Evolutionary conservation across 2,329 filamentous ascomycete genomes (phyloP).

Genomic region (Chaetomiaceae sp.): DNA sequence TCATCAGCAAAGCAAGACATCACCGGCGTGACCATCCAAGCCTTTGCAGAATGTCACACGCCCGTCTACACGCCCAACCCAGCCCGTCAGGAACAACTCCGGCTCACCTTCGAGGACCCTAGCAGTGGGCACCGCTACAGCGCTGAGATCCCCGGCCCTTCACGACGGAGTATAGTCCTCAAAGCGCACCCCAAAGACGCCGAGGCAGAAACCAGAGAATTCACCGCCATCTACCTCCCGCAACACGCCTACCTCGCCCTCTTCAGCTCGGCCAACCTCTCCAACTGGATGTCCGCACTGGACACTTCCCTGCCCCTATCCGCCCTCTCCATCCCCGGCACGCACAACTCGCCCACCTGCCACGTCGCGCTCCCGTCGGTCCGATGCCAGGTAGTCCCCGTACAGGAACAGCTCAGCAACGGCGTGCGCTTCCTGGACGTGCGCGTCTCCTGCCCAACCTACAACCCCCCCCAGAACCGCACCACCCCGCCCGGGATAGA

Average conservation of each 20-base stretch:
- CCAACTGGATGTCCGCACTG: slow-evolving; percentile 77
- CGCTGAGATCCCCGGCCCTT: slow-evolving; percentile 65
- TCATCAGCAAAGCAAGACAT: slow-evolving; percentile 49
- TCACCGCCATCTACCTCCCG: slow-evolving; percentile 64
- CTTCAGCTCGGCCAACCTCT: slow-evolving; percentile 64
- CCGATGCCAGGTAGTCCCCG: slow-evolving; percentile 79
- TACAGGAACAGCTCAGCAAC: slow-evolving; percentile 75
- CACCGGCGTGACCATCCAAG: slow-evolving; percentile 53
- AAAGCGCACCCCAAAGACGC: slow-evolving; percentile 32
- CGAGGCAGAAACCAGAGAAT: slow-evolving; percentile 43
- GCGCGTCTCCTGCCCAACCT: slow-evolving; percentile 50
- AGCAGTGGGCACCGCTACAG: slow-evolving; percentile 57
- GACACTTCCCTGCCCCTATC: slow-evolving; percentile 69
- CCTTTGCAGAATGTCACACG: slow-evolving; percentile 64
- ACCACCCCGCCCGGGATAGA: slow-evolving; percentile 13
- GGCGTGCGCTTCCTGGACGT: slow-evolving; percentile 95
- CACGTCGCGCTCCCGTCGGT: slow-evolving; percentile 85
- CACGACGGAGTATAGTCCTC: slow-evolving; percentile 56
- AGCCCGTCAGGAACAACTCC: slow-evolving; percentile 57
- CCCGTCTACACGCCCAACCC: slow-evolving; percentile 57
- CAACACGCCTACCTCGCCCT: slow-evolving; percentile 55
- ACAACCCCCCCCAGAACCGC: slow-evolving; percentile 1
- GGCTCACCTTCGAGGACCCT: slow-evolving; percentile 66
- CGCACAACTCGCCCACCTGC: slow-evolving; percentile 88
- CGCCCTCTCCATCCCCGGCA: slow-evolving; percentile 84